Evolutionary conservation across 768 basidiomycete genomes (phyloP).

Genomic region (Auriscalpium orientale): DNA sequence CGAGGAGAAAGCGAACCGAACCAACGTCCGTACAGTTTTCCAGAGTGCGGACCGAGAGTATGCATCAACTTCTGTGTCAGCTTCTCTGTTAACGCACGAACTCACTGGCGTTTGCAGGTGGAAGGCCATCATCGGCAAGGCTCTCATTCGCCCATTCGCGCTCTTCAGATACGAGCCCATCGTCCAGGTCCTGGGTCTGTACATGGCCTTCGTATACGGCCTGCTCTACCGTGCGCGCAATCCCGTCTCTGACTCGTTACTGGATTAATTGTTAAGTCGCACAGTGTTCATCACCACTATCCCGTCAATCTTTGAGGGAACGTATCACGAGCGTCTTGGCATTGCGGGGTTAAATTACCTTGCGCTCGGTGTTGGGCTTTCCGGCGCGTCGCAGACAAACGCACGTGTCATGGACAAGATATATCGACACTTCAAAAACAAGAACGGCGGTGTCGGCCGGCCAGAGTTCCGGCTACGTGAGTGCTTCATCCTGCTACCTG

Average conservation of each 20-base stretch:
- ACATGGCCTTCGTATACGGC: conserved; percentile 64
- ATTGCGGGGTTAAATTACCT: conserved; percentile 66
- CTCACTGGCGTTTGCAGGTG: conserved; percentile 30
- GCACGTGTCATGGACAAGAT: conserved; percentile 51
- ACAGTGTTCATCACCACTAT: conserved; percentile 64
- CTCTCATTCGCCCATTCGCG: conserved; percentile 59
- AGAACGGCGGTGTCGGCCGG: conserved; percentile 43
- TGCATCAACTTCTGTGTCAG: too few relatives aligned
- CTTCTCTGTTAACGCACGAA: not conserved
- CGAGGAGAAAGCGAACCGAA: conserved; percentile 33
- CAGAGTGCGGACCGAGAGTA: conserved; percentile 36
- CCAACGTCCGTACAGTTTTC: conserved; percentile 39
- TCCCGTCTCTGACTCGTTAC: not conserved
- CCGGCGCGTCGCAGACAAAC: conserved; percentile 42
- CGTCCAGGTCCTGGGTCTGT: conserved; percentile 57
- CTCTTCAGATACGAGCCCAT: conserved; percentile 58
- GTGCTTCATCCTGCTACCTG: conserved; percentile 1
- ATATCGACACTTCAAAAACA: conserved; percentile 43
- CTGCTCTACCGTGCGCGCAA: conserved; percentile 11
- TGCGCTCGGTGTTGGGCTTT: conserved; percentile 57
- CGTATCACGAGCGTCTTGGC: conserved; percentile 49
- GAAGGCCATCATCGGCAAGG: conserved; percentile 40
- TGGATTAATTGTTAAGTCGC: not conserved
- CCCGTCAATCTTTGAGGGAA: conserved; percentile 45
- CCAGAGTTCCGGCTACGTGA: conserved; percentile 50